These are phyloP conservation scores for Agastache rugosa DNA, from an alignment of 257 asterid species.

Conservation along the genomic window DNA sequence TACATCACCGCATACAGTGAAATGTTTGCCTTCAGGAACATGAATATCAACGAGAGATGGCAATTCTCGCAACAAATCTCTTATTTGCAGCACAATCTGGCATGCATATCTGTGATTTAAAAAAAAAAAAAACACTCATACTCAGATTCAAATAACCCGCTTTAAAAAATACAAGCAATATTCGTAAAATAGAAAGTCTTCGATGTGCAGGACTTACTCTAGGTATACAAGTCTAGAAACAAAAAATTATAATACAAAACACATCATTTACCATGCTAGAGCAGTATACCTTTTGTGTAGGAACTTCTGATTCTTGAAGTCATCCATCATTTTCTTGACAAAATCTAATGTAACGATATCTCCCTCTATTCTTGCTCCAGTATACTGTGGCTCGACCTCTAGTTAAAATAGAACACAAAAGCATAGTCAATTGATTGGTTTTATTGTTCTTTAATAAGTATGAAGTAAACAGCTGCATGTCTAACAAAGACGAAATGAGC, in stretches of 20 bases:
- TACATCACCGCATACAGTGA: conserved; percentile 98
- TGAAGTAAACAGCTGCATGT: neutral
- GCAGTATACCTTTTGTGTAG: conserved; percentile 76
- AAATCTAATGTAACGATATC: conserved; percentile 89
- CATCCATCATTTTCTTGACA: conserved; percentile 93
- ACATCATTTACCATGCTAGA: conserved; percentile 9
- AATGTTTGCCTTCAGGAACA: conserved; percentile 83
- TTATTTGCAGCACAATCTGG: conserved; percentile 88
- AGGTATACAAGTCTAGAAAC: conserved; percentile 3
- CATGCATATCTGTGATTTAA: conserved; percentile 80
- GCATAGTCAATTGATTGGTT: conserved; percentile 27
- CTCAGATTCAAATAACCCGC: conserved; percentile 23
- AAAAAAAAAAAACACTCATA: conserved; percentile 15
- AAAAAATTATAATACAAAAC: neutral
- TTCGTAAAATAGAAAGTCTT: conserved; percentile 11
- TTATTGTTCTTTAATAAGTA: conserved; percentile 17
- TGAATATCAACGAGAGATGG: conserved; percentile 95
- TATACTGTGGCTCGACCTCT: conserved; percentile 93
- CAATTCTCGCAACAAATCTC: conserved; percentile 74
- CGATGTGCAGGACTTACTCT: neutral
- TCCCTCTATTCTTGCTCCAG: conserved; percentile 94
- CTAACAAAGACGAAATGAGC: conserved; percentile 8
- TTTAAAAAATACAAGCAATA: conserved; percentile 14
- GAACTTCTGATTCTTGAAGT: conserved; percentile 87
- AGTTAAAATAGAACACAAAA: conserved; percentile 46